Evolutionary conservation across 2,329 filamentous ascomycete species (phyloP).

Genomic region (Pseudovirgaria hyperparasitica): DNA sequence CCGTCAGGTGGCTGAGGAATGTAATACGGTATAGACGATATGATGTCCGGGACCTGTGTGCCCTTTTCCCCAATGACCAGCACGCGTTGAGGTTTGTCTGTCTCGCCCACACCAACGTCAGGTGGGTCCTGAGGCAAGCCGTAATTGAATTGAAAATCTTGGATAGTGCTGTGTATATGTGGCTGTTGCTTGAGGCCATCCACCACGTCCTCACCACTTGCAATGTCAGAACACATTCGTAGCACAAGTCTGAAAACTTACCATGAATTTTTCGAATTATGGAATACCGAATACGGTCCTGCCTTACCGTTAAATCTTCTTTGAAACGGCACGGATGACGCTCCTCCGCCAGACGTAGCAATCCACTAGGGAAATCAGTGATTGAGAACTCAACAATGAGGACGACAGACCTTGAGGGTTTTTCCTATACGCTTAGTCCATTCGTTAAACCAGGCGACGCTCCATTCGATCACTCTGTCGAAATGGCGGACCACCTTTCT

Average conservation of each 20-base stretch:
- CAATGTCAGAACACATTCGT: constrained; percentile 2
- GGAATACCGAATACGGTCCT: too few relatives aligned
- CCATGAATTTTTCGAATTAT: too few relatives aligned
- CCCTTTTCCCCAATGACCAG: constrained; percentile 5
- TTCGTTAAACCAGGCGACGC: too few relatives aligned
- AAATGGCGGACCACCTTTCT: too few relatives aligned
- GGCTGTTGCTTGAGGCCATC: constrained; percentile 5
- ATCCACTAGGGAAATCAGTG: too few relatives aligned
- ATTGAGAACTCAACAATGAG: too few relatives aligned
- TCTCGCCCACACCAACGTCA: constrained; percentile 3
- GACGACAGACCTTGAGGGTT: too few relatives aligned
- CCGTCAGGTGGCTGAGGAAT: constrained; percentile 1
- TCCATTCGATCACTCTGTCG: too few relatives aligned
- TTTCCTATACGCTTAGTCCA: too few relatives aligned
- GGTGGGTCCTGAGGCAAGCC: constrained; percentile 4
- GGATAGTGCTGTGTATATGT: constrained; percentile 5
- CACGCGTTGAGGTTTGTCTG: constrained; percentile 4
- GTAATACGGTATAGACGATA: constrained; percentile 5
- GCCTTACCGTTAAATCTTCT: too few relatives aligned
- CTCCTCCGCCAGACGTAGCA: too few relatives aligned
- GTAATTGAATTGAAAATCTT: constrained; percentile 5
- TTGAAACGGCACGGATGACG: too few relatives aligned
- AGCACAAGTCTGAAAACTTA: constrained; percentile 4
- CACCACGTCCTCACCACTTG: constrained; percentile 5
- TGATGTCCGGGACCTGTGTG: constrained; percentile 4